Base-by-base conservation (phyloP, 306 rosid species). In the Boehmeria nivea region DNA sequence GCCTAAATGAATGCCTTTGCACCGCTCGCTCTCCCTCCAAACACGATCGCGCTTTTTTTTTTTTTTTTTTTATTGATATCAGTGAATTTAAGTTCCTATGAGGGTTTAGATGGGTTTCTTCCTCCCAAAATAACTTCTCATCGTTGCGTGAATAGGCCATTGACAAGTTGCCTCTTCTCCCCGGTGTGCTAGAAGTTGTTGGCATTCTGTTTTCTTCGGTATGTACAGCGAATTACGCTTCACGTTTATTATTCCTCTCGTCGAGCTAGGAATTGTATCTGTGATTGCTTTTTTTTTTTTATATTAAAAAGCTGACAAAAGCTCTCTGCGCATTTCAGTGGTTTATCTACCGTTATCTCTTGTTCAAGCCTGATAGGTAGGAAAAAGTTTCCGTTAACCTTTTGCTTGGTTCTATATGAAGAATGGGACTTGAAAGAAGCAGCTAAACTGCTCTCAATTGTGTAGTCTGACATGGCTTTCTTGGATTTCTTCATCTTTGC, bases 321-420 rank as follows among this genome's bases (percentile, higher is more conserved):
- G 46, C 60, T 70, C 3, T 66, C 3, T 68, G 36, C 71, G 65
- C 53, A 37, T 76, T 84, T 68, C 95, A 90, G 98, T 90, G 95
- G 98, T 90, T 90, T 64, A 42, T 68, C 54, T 86, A 87, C 68
- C 98, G 98, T n/a, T 90, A 84, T 67, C 94, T 90, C 73, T 26
- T 90, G 61, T 90, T 90, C 83, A 90, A 87, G 67, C 98, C 98
- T 8, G 77, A 90, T 49, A 55, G 97, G 97, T 90, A 68, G 81
- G 80, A 19, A 23, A 50, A 47, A 39, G n/a, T n/a, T 46, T 13
- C 33, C 2, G 40, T 51, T 46, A 34, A 8, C 10, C 36, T 21
- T 59, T 25, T 10, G 17, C 38, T 19, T 27, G 2, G 18, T 33
- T 28, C 43, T 22, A 12, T 17, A 6, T 20, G 31, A 31, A 7